Percentiles rank a stretch among this genome's conserved stretches.
phyloP scores from a whole-genome alignment of 1,139 yeast species.

The Tardiomyces digboiensis region DNA sequence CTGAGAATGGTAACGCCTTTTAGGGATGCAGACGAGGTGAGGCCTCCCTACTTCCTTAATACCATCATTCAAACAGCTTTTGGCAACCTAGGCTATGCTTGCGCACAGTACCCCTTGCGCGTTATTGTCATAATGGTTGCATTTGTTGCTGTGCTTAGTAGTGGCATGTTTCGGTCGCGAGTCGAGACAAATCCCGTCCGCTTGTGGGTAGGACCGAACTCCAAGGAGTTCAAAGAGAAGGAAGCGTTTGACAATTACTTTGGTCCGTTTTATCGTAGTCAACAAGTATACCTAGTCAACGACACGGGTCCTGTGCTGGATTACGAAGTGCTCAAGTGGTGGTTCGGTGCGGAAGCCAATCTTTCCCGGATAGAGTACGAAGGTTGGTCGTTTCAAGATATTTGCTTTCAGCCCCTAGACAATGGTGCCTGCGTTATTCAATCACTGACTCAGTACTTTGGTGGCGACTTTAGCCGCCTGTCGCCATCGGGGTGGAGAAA shows the following conservation, averaged over 20 bases:
- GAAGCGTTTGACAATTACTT: conserved; percentile 66
- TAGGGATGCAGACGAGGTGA: not conserved
- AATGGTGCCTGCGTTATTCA: conserved; percentile 75
- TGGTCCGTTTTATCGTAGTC: conserved; percentile 88
- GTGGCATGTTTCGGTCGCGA: conserved; percentile 43
- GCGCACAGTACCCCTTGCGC: conserved; percentile 49
- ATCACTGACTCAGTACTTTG: conserved; percentile 82
- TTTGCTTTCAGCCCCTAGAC: conserved; percentile 77
- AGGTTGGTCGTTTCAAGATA: conserved; percentile 41
- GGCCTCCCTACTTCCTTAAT: conserved; percentile 34
- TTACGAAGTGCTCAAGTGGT: conserved; percentile 73
- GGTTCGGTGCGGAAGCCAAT: conserved; percentile 68
- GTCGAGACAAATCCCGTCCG: conserved; percentile 74
- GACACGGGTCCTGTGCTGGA: conserved; percentile 49
- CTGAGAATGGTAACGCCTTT: not conserved
- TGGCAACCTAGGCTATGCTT: conserved; percentile 41
- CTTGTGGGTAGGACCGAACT: conserved; percentile 81
- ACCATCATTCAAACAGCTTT: conserved; percentile 35
- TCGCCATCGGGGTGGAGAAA: conserved; percentile 44
- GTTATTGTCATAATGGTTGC: conserved; percentile 41
- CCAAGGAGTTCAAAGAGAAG: conserved; percentile 64
- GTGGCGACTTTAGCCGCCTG: conserved; percentile 48
- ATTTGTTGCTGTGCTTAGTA: conserved; percentile 37
- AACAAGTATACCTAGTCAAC: conserved; percentile 72
- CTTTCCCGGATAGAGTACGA: conserved; percentile 23